These are phyloP conservation scores for Blastomyces emzantsi DNA, from an alignment of 2,329 filamentous ascomycete genomes.

Conservation along the genomic window DNA sequence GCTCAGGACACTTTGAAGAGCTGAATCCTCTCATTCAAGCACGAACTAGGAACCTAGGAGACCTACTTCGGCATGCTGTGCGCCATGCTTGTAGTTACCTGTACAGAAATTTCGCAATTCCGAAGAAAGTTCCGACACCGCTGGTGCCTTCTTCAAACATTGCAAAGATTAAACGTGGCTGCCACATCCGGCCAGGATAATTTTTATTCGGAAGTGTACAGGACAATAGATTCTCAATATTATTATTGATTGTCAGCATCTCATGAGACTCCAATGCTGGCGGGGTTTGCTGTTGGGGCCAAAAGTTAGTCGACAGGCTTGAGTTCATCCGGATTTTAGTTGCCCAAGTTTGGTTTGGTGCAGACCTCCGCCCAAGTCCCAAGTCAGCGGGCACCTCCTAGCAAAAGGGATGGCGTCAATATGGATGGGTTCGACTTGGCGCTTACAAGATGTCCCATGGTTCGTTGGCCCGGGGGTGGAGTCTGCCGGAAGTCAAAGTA, in stretches of 20 bases:
- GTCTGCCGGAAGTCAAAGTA: constrained; percentile 9
- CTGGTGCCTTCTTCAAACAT: not conserved
- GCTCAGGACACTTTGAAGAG: not conserved
- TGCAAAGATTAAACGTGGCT: not conserved
- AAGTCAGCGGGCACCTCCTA: not conserved
- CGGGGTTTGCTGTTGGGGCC: not conserved
- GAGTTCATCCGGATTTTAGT: not conserved
- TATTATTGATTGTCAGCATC: not conserved
- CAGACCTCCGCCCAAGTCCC: not conserved
- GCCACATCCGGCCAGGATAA: not conserved
- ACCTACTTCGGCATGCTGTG: not conserved
- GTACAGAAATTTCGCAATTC: not conserved
- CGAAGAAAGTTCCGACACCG: not conserved
- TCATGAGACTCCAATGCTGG: not conserved
- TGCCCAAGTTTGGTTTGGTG: not conserved
- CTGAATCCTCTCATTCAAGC: not conserved
- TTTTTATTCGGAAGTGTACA: not conserved
- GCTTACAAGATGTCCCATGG: constrained; percentile 2
- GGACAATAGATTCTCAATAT: not conserved
- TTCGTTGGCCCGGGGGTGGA: not conserved
- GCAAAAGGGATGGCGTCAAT: not conserved
- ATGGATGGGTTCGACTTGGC: not conserved
- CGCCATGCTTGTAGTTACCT: not conserved
- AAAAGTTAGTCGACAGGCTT: not conserved
- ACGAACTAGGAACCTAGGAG: not conserved